Base-by-base conservation (phyloP, 179 eudicot genomes). In the Camellia oleifera region DNA sequence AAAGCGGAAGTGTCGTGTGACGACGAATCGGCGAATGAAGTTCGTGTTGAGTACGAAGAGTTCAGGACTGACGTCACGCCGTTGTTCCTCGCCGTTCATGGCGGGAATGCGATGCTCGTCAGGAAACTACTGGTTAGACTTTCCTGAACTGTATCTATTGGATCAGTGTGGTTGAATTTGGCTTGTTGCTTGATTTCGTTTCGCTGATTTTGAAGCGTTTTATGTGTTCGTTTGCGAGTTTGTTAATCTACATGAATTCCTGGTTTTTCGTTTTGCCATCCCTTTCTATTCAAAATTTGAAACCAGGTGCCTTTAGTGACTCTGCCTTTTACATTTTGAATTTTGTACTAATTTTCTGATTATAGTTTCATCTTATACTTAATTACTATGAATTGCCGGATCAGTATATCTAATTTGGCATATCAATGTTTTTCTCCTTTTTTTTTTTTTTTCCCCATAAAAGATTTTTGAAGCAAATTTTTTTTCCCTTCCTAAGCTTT, bases 41-140 rank as follows among this genome's bases (percentile, higher is more conserved):
- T 89, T 12, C 72, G 84, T 2, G 81, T 94, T 1, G 86, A 85
- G 17, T 89, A 84, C 44, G 91, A 89, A 70, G 93, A 91, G 84
- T 86, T 94, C 75, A 87, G 82, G 77, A 86, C 94, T 14, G 99
- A 95, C 65, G 99, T 90, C 61, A 94, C 98, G 75, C 85, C 98
- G 4, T 80, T 95, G 86, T 95, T 95, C 78, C 82, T 94, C 26
- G 95, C 97, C 32, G 93, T 82, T 81, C 91, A 88, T 77, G 80
- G 81, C 61, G 98, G 97, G 15, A 86, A 87, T 65, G 60, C 83
- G 78, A 61, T 80, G 74, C 89, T 95, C 78, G 91, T 92, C 9
- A 85, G 91, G 76, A 85, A 83, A 63, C 79, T 95, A 74, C 94
- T 94, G 96, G 98, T 94, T 9, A 42, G 45, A 44, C 40, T 73